Conservation (phyloP, 2,329 filamentous ascomycete species). For the Cercospora sp. region DNA sequence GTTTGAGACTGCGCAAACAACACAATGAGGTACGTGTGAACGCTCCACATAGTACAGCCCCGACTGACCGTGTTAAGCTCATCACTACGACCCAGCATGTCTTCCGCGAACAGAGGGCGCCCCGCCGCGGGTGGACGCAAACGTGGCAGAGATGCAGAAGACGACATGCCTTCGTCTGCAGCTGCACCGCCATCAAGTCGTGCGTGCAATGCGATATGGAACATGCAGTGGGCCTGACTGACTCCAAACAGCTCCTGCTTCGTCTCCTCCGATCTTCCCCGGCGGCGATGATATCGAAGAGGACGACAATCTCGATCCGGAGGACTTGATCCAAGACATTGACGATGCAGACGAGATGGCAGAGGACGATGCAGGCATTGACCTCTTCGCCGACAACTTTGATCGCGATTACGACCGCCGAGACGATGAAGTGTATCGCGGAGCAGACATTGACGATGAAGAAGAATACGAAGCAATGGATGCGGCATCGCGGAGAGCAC, state of each 20-base stretch:
- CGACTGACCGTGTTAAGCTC: slow-evolving; percentile 4
- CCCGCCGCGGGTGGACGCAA: slow-evolving; percentile 57
- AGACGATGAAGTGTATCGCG: slow-evolving; percentile 64
- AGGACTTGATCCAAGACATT: slow-evolving; percentile 64
- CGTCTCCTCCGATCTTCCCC: slow-evolving; percentile 65
- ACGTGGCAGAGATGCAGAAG: slow-evolving; percentile 64
- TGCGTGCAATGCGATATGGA: slow-evolving; percentile 45
- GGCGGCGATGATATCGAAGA: slow-evolving; percentile 66
- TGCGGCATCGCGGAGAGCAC: slow-evolving; percentile 63
- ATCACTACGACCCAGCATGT: slow-evolving; percentile 60
- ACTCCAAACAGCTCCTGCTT: slow-evolving; percentile 50
- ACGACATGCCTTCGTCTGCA: slow-evolving; percentile 58
- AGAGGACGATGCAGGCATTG: slow-evolving; percentile 69
- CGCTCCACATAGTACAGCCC: neutral
- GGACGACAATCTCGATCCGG: slow-evolving; percentile 69
- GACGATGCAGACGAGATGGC: slow-evolving; percentile 68
- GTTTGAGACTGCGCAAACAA: neutral
- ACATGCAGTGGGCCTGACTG: slow-evolving; percentile 1
- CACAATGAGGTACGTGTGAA: slow-evolving; percentile 4
- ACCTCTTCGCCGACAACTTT: slow-evolving; percentile 70
- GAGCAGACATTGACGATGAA: slow-evolving; percentile 73
- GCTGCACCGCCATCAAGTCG: slow-evolving; percentile 63
- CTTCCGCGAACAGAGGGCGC: slow-evolving; percentile 77
- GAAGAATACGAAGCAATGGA: slow-evolving; percentile 72
- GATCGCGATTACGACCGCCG: slow-evolving; percentile 60